Conservation (phyloP, 495 filamentous ascomycete species). For the Mytilinidion resinicola region DNA sequence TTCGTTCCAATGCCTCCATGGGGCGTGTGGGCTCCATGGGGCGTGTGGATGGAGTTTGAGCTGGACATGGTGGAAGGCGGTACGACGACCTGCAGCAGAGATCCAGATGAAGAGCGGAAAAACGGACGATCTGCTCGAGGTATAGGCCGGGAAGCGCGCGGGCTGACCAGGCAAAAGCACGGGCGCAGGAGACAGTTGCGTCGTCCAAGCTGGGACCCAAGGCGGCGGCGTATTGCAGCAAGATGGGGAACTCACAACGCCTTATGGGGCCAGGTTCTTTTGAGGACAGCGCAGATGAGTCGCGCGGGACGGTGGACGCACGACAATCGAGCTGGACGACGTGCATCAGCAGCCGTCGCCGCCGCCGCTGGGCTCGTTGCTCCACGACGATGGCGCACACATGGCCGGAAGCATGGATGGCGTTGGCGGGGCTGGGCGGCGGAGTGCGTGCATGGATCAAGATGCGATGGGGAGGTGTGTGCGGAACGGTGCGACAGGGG, state of each 20-base stretch:
- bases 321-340: neutral
- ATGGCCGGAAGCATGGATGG: too few species aligned
- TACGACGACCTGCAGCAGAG: neutral
- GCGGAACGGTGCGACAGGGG: too few species aligned
- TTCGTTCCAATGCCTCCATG: slow-evolving; percentile 17
- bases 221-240: neutral
- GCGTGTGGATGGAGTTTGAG: slow-evolving; percentile 17
- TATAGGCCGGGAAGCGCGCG: neutral
- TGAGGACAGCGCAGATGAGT: neutral
- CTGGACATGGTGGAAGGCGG: slow-evolving; percentile 14
- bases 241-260: neutral
- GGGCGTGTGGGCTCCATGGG: slow-evolving; percentile 8
- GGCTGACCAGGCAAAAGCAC: too few species aligned
- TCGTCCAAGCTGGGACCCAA: neutral
- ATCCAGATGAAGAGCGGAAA: slow-evolving; percentile 1
- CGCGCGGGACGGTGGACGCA: too few species aligned
- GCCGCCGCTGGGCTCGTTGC: neutral
- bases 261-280: neutral
- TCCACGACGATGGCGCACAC: too few species aligned
- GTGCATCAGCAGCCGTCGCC: neutral
- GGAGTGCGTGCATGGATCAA: too few species aligned
- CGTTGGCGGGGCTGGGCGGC: too few species aligned
- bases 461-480: too few species aligned
- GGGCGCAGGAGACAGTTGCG: too few species aligned
- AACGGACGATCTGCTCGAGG: slow-evolving; percentile 13